Percentiles rank a stretch among this genome's conserved stretches.
These are phyloP conservation scores for Stagonosporopsis vannaccii DNA, from an alignment of 2,329 filamentous ascomycete species.

Conservation along the genomic window DNA sequence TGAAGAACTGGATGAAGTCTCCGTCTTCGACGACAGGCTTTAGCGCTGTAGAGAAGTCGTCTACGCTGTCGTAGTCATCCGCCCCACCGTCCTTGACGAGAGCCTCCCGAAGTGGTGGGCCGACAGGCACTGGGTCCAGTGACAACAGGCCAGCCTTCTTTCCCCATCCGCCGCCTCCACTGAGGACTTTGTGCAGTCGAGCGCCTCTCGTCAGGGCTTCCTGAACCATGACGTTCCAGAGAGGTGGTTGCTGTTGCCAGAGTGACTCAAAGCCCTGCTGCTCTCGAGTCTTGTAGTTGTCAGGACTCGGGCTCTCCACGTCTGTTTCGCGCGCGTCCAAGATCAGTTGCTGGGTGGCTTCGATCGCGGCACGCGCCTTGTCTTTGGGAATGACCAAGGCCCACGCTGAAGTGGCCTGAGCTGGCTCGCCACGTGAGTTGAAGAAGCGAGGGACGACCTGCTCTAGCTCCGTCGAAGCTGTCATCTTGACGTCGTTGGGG, in stretches of 20 bases:
- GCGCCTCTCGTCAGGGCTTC: slow-evolving; percentile 40
- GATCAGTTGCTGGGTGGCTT: background rate
- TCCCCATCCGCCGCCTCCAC: slow-evolving; percentile 86
- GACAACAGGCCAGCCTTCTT: slow-evolving; percentile 79
- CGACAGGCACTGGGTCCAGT: slow-evolving; percentile 66
- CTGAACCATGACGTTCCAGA: slow-evolving; percentile 31
- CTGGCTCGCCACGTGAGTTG: slow-evolving; percentile 48
- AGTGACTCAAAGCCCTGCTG: slow-evolving; percentile 1
- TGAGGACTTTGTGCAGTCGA: slow-evolving; percentile 64
- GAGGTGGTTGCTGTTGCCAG: slow-evolving; percentile 27
- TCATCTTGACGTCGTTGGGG: slow-evolving; percentile 53
- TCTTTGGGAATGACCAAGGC: slow-evolving; percentile 70
- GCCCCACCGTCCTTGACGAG: slow-evolving; percentile 5
- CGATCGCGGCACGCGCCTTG: background rate
- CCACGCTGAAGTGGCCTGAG: slow-evolving; percentile 70
- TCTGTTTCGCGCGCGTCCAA: background rate
- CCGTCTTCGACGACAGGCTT: slow-evolving; percentile 68
- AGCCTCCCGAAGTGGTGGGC: slow-evolving; percentile 1
- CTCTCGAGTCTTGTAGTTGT: background rate
- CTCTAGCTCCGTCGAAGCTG: slow-evolving; percentile 78
- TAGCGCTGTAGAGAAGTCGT: slow-evolving; percentile 50
- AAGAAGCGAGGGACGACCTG: slow-evolving; percentile 67
- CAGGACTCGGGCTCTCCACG: background rate
- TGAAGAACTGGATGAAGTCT: slow-evolving; percentile 62
- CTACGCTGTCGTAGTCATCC: slow-evolving; percentile 27